A percentile compares a stretch with the other conserved stretches of the same genome.
phyloP scores from a whole-genome alignment of 2,329 filamentous ascomycete genomes.

The Trichoderma semiorbis region DNA sequence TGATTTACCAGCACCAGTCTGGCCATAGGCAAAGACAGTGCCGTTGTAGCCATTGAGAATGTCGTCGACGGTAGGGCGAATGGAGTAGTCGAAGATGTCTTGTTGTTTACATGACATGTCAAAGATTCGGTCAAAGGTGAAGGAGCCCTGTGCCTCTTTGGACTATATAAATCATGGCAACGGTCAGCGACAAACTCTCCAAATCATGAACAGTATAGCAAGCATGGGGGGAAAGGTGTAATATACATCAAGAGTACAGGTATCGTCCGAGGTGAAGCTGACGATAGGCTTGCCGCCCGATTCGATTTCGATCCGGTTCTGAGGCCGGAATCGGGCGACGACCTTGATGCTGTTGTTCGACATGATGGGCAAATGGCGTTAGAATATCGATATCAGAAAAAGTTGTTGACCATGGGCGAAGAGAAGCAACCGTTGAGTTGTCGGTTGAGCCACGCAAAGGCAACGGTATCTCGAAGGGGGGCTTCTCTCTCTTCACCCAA shows the following conservation, averaged over 20 bases:
- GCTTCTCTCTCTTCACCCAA: slow-evolving; percentile 15
- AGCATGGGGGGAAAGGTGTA: neutral
- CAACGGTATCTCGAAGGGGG: slow-evolving; percentile 6
- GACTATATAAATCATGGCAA: slow-evolving; percentile 59
- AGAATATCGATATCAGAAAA: slow-evolving; percentile 23
- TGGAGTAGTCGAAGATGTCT: slow-evolving; percentile 98
- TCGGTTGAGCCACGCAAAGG: slow-evolving; percentile 10
- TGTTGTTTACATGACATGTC: slow-evolving; percentile 86
- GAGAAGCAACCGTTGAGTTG: neutral
- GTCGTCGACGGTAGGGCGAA: slow-evolving; percentile 92
- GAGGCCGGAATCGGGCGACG: slow-evolving; percentile 94
- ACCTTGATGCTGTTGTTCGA: slow-evolving; percentile 72
- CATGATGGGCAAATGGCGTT: slow-evolving; percentile 43
- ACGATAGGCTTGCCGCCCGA: slow-evolving; percentile 92
- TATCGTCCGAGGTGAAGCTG: slow-evolving; percentile 81
- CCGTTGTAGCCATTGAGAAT: slow-evolving; percentile 99
- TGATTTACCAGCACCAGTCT: slow-evolving; percentile 97
- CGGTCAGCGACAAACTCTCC: neutral
- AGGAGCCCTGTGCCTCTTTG: slow-evolving; percentile 75
- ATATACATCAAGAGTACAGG: slow-evolving; percentile 77
- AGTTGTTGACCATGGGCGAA: slow-evolving; percentile 26
- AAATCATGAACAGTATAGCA: neutral
- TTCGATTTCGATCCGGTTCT: slow-evolving; percentile 89
- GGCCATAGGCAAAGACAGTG: slow-evolving; percentile 96
- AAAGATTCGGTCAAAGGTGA: slow-evolving; percentile 98